Conservation (phyloP, 2,329 filamentous ascomycete genomes). For the Diplodia seriata region DNA sequence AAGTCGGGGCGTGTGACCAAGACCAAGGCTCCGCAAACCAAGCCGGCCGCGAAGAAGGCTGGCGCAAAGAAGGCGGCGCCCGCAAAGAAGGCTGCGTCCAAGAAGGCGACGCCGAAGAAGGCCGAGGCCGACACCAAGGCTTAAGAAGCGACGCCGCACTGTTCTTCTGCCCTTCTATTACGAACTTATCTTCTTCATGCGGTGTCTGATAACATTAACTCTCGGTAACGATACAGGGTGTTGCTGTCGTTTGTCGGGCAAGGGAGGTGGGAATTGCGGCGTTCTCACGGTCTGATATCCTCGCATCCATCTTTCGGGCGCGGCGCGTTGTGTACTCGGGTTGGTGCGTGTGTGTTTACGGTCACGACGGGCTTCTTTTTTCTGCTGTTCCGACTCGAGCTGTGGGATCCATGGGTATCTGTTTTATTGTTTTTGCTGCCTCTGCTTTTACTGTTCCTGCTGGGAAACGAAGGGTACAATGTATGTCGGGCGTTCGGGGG, state of each 20-base stretch:
- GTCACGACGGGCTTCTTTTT: conserved; percentile 19
- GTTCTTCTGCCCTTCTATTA: conserved; percentile 10
- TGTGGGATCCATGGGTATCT: conserved; percentile 14
- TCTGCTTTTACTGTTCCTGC: conserved; percentile 5
- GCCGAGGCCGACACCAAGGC: conserved; percentile 37
- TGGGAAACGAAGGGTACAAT: conserved; percentile 11
- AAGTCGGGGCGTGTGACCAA: conserved; percentile 87
- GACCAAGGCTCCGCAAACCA: conserved; percentile 59
- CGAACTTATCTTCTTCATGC: conserved; percentile 20
- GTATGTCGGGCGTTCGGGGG: conserved; percentile 25
- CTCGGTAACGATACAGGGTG: conserved; percentile 18
- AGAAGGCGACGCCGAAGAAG: conserved; percentile 46
- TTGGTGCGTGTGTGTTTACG: conserved; percentile 21
- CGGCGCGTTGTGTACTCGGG: conserved; percentile 22
- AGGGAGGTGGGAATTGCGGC: conserved; percentile 13
- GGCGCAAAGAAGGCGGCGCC: conserved; percentile 51
- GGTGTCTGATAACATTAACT: conserved; percentile 22
- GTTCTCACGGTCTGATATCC: conserved; percentile 24
- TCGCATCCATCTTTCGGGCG: conserved; percentile 22
- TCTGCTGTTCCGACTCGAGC: conserved; percentile 9
- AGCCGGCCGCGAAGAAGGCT: conserved; percentile 39
- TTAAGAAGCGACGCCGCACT: background rate
- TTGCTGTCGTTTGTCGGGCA: conserved; percentile 20
- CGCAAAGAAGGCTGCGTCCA: conserved; percentile 54
- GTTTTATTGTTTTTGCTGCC: conserved; percentile 8